Conservation (phyloP, 2,329 filamentous ascomycete genomes). For the Cladobotryum protrusum region DNA sequence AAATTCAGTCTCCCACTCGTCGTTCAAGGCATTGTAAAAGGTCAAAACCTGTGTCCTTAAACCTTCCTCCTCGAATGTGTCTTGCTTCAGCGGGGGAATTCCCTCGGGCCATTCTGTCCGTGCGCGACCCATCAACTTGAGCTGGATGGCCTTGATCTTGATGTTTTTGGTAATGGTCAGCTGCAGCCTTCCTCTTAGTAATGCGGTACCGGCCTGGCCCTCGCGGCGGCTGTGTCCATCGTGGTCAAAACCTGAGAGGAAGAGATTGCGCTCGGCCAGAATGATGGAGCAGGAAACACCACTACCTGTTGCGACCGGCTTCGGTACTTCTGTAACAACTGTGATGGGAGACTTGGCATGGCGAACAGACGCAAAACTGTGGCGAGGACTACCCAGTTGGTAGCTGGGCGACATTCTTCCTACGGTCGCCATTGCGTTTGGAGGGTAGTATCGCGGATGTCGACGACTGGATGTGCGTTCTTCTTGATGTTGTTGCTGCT, state of each 20-base stretch:
- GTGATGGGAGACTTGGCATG: slow-evolving; percentile 44
- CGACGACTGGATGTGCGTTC: neutral
- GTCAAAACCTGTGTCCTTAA: slow-evolving; percentile 83
- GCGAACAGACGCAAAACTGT: slow-evolving; percentile 46
- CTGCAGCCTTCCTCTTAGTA: slow-evolving; percentile 78
- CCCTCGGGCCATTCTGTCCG: slow-evolving; percentile 96
- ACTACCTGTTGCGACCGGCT: slow-evolving; percentile 73
- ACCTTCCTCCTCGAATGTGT: slow-evolving; percentile 76
- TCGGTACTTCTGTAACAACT: slow-evolving; percentile 50
- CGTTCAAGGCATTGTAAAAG: slow-evolving; percentile 78
- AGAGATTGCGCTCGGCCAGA: slow-evolving; percentile 74
- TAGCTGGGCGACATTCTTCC: slow-evolving; percentile 19
- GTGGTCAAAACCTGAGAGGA: slow-evolving; percentile 72
- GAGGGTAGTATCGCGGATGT: slow-evolving; percentile 4
- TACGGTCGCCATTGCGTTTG: slow-evolving; percentile 19
- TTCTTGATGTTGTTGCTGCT: slow-evolving; percentile 5
- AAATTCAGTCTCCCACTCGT: slow-evolving; percentile 54
- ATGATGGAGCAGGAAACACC: slow-evolving; percentile 68
- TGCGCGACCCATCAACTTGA: slow-evolving; percentile 79
- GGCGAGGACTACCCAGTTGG: slow-evolving; percentile 32
- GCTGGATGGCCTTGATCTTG: slow-evolving; percentile 85
- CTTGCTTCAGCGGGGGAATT: slow-evolving; percentile 79
- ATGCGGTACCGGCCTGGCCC: slow-evolving; percentile 64
- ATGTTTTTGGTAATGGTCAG: slow-evolving; percentile 79
- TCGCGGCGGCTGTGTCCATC: slow-evolving; percentile 49